These are phyloP conservation scores for Syncephalastrum contaminatum DNA, from an alignment of 371 early-diverging fungal genomes.

Conservation along the genomic window DNA sequence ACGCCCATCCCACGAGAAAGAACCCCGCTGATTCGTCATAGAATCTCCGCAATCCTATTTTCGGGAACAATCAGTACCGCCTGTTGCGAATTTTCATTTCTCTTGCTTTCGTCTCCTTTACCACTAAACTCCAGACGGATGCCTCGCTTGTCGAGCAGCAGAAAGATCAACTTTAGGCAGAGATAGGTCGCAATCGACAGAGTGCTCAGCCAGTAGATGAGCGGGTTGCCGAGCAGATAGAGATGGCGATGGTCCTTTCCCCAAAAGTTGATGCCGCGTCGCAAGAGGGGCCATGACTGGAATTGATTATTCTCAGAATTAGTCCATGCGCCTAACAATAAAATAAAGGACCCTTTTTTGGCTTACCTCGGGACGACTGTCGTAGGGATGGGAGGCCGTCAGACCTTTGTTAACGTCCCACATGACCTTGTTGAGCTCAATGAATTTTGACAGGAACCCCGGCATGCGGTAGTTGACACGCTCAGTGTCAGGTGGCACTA, in stretches of 20 bases:
- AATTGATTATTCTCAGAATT: constrained; percentile 1
- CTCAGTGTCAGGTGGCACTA: constrained; percentile 51
- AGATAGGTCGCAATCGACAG: constrained; percentile 62
- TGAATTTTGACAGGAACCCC: constrained; percentile 80
- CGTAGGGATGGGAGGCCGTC: constrained; percentile 92
- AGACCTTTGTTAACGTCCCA: constrained; percentile 86
- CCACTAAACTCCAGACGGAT: constrained; percentile 58
- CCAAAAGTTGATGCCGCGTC: constrained; percentile 96
- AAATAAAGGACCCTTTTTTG: neutral
- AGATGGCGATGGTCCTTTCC: constrained; percentile 72
- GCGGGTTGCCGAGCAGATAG: constrained; percentile 97
- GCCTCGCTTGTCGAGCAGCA: constrained; percentile 77
- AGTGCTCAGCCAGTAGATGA: constrained; percentile 87
- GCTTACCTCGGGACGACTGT: constrained; percentile 71
- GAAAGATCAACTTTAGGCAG: constrained; percentile 58
- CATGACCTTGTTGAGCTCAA: constrained; percentile 88
- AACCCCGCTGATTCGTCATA: constrained; percentile 82
- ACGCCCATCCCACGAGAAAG: constrained; percentile 82
- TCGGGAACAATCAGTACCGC: constrained; percentile 8
- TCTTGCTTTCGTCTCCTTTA: constrained; percentile 10
- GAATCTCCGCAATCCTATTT: constrained; percentile 39
- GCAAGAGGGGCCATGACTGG: constrained; percentile 80
- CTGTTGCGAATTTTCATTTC: neutral
- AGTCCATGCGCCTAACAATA: neutral
- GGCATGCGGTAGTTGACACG: constrained; percentile 56